Conservation (phyloP, 2,329 filamentous ascomycete genomes). For the Furcasterigmium sp. region DNA sequence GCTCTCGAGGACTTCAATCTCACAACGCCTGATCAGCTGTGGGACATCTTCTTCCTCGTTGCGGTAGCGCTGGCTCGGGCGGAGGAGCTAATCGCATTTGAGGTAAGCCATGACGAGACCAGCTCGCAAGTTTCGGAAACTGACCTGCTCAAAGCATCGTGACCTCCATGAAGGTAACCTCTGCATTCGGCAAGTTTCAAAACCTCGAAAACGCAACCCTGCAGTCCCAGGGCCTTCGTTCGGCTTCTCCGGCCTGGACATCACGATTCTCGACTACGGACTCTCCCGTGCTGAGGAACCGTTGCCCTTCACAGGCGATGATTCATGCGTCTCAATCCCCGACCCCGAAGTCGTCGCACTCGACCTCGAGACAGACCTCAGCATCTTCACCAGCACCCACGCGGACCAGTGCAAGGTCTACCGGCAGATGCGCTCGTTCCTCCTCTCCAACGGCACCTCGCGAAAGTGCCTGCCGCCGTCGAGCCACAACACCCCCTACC, state of each 20-base stretch:
- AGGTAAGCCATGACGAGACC: conserved; percentile 32
- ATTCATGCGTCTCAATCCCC: conserved; percentile 17
- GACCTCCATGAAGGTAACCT: conserved; percentile 63
- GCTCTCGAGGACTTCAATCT: conserved; percentile 56
- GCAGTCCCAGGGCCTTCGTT: conserved; percentile 33
- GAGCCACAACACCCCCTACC: conserved; percentile 40
- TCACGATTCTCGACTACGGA: conserved; percentile 62
- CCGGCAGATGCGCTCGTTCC: conserved; percentile 55
- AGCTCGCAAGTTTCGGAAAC: neutral
- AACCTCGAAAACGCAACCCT: conserved; percentile 23
- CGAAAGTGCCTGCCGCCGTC: conserved; percentile 43
- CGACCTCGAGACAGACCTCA: conserved; percentile 55
- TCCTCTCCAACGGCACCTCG: conserved; percentile 38
- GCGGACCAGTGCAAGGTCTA: conserved; percentile 57
- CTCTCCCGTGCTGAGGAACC: conserved; percentile 52
- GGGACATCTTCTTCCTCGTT: conserved; percentile 59
- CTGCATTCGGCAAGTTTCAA: conserved; percentile 43
- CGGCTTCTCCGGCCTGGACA: conserved; percentile 56
- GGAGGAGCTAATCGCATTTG: conserved; percentile 53
- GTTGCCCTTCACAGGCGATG: conserved; percentile 18
- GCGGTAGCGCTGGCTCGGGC: conserved; percentile 56
- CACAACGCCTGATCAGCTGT: conserved; percentile 43
- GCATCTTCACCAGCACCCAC: conserved; percentile 55
- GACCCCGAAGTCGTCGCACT: conserved; percentile 40
- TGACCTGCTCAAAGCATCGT: conserved; percentile 43